Percentiles rank a stretch among this genome's conserved stretches.
These are phyloP conservation scores for Silene conica DNA, from an alignment of 148 eudicot genomes.

Conservation along the genomic window DNA sequence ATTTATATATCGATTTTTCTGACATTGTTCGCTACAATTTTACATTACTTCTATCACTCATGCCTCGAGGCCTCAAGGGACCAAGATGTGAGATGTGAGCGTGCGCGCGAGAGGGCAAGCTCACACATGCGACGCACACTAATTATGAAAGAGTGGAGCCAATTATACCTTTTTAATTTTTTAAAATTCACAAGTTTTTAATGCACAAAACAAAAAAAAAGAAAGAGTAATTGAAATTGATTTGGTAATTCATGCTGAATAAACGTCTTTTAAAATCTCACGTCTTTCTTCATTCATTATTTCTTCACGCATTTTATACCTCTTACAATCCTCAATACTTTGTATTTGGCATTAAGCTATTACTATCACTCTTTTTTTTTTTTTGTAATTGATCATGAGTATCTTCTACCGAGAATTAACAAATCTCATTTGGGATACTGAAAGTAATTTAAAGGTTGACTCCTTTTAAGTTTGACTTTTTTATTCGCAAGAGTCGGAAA, in stretches of 20 bases:
- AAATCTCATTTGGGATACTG: too few relatives aligned
- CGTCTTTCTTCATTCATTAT: background rate
- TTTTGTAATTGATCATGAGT: too few relatives aligned
- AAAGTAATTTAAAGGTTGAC: too few relatives aligned
- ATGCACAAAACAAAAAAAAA: background rate
- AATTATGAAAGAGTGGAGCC: background rate
- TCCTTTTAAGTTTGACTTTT: too few relatives aligned
- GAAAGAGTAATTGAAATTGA: background rate
- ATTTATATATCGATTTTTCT: too few relatives aligned
- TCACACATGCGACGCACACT: constrained; percentile 5
- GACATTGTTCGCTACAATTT: too few relatives aligned
- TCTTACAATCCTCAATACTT: background rate
- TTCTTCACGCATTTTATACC: background rate
- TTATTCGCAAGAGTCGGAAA: too few relatives aligned
- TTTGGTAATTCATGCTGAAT: constrained; percentile 6
- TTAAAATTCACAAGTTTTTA: background rate
- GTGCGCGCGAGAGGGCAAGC: background rate
- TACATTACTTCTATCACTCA: too few relatives aligned
- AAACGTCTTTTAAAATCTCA: constrained; percentile 3
- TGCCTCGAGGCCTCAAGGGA: constrained; percentile 6
- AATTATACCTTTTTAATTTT: background rate
- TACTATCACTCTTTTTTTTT: background rate
- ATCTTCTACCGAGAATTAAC: too few relatives aligned
- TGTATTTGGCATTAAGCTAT: background rate
- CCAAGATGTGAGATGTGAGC: constrained; percentile 9